These are phyloP conservation scores for Ceratocystis eucalypticola DNA, from an alignment of 2,329 filamentous ascomycete genomes.

Conservation along the genomic window DNA sequence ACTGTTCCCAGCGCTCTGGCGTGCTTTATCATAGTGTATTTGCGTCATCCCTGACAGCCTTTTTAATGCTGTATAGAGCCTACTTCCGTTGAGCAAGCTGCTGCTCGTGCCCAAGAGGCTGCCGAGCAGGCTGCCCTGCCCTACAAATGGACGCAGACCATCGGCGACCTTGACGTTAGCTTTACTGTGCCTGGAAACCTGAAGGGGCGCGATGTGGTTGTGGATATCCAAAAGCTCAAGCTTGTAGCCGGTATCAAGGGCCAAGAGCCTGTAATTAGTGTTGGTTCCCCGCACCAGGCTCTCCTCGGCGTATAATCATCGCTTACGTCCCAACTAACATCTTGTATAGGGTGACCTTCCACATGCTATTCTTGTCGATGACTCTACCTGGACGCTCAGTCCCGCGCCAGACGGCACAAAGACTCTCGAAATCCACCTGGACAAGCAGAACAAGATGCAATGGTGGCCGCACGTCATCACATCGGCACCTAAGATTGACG, in stretches of 20 bases:
- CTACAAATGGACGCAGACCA: slow-evolving; percentile 95
- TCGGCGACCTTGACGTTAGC: slow-evolving; percentile 71
- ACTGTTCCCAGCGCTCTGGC: neutral
- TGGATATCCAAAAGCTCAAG: slow-evolving; percentile 67
- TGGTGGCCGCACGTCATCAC: slow-evolving; percentile 96
- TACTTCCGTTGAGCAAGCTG: slow-evolving; percentile 43
- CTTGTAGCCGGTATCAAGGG: slow-evolving; percentile 78
- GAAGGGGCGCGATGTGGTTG: slow-evolving; percentile 69
- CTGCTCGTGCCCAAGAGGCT: slow-evolving; percentile 55
- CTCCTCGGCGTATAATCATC: neutral
- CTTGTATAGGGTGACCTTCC: slow-evolving; percentile 64
- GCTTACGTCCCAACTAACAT: slow-evolving; percentile 9
- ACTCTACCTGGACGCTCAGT: slow-evolving; percentile 87
- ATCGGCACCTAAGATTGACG: slow-evolving; percentile 78
- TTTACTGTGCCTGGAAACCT: slow-evolving; percentile 67
- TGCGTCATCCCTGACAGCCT: neutral
- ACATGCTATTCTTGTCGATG: slow-evolving; percentile 64
- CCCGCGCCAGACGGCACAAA: slow-evolving; percentile 54
- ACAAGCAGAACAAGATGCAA: slow-evolving; percentile 93
- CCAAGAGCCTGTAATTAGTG: slow-evolving; percentile 69
- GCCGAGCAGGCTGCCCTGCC: slow-evolving; percentile 83
- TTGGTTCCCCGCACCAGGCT: slow-evolving; percentile 29
- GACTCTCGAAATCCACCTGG: slow-evolving; percentile 67
- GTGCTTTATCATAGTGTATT: neutral
- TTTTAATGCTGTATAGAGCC: slow-evolving; percentile 30